phyloP scores from a whole-genome alignment of 2,329 filamentous ascomycete species.

The Rutstroemia sp. region DNA sequence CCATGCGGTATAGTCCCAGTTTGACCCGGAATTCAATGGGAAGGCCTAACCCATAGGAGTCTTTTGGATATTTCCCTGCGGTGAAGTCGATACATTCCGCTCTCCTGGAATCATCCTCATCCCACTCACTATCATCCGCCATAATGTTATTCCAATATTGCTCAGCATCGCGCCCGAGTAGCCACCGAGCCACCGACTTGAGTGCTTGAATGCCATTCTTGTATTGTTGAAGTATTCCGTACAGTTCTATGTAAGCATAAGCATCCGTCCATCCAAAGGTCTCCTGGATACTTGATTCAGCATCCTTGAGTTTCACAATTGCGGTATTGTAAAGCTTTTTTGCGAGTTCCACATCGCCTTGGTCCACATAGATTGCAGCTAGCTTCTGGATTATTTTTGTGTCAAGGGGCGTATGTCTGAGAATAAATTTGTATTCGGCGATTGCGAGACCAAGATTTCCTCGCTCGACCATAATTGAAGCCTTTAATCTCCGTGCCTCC shows the following conservation, averaged over 20 bases:
- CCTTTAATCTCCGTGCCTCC: slow-evolving; percentile 52
- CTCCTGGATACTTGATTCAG: slow-evolving; percentile 3
- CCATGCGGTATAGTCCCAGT: slow-evolving; percentile 75
- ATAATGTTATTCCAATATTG: slow-evolving; percentile 66
- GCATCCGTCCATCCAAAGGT: slow-evolving; percentile 65
- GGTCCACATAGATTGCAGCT: slow-evolving; percentile 30
- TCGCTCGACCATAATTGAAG: slow-evolving; percentile 48
- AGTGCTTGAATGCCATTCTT: slow-evolving; percentile 60
- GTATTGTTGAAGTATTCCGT: slow-evolving; percentile 57
- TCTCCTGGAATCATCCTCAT: slow-evolving; percentile 64
- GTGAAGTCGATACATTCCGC: slow-evolving; percentile 53
- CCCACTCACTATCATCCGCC: slow-evolving; percentile 84
- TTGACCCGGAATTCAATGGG: slow-evolving; percentile 79
- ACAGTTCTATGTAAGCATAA: slow-evolving; percentile 77
- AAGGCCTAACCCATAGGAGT: slow-evolving; percentile 63
- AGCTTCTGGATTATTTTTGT: slow-evolving; percentile 30
- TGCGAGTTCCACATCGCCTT: slow-evolving; percentile 26
- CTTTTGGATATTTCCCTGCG: slow-evolving; percentile 42
- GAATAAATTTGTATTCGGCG: slow-evolving; percentile 47
- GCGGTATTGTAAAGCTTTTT: slow-evolving; percentile 29
- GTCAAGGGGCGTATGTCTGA: slow-evolving; percentile 43
- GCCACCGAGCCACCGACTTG: slow-evolving; percentile 70
- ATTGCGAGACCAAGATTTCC: slow-evolving; percentile 48
- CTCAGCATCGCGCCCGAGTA: slow-evolving; percentile 69
- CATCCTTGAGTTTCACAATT: slow-evolving; percentile 24